Evolutionary conservation across 78 protist genomes (phyloP).

Genomic region (Dictyostelium citrinum): DNA sequence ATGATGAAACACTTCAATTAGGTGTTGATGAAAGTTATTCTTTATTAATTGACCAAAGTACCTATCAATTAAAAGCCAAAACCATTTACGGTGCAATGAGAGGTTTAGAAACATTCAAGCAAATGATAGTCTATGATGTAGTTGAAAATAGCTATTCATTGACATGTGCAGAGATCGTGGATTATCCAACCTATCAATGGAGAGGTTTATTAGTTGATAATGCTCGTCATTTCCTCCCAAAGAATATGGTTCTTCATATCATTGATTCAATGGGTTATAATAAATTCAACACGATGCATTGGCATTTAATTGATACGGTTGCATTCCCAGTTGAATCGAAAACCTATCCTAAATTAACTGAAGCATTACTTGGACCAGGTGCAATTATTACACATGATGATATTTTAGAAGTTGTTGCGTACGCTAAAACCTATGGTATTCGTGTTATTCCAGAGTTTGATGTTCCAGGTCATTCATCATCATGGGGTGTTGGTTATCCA

Average conservation of each 20-base stretch:
- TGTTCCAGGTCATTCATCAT: conserved; percentile 94
- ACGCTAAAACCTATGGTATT: conserved; percentile 90
- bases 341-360: conserved; percentile 74
- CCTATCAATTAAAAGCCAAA: conserved; percentile 29
- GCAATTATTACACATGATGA: conserved; percentile 83
- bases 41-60: background rate
- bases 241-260: conserved; percentile 45
- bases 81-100: conserved; percentile 90
- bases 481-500: conserved; percentile 92
- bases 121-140: conserved; percentile 81
- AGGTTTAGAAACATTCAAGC: conserved; percentile 94
- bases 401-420: conserved; percentile 84
- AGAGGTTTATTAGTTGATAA: conserved; percentile 94
- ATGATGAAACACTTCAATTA: conserved; percentile 14
- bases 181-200: conserved; percentile 90
- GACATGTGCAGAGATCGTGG: conserved; percentile 42
- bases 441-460: conserved; percentile 92
- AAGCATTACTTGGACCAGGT: conserved; percentile 76
- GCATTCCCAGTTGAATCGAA: conserved; percentile 87
- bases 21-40: conserved; percentile 46
- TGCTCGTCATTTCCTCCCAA: conserved; percentile 91
- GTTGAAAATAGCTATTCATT: background rate
- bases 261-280: conserved; percentile 83
- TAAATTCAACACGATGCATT: conserved; percentile 93
- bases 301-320: conserved; percentile 94